Percentiles rank a stretch among this genome's conserved stretches.
phyloP scores from a whole-genome alignment of 169 alveolate species.

The Plasmodium knowlesi region DNA sequence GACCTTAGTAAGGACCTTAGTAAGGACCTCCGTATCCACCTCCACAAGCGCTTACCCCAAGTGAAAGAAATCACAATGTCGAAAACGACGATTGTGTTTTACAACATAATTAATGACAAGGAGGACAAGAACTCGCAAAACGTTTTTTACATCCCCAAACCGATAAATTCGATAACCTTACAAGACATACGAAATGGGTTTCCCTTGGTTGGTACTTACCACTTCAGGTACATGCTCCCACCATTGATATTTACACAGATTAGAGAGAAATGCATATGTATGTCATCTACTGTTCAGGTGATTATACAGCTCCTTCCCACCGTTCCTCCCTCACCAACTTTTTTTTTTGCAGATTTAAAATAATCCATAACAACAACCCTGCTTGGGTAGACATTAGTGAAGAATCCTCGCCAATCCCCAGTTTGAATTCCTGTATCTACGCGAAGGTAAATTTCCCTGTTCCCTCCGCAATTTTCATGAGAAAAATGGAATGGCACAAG shows the following conservation, averaged over 20 bases:
- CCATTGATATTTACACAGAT: background rate
- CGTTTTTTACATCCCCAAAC: conserved; percentile 64
- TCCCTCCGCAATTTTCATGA: background rate
- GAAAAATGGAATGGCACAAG: background rate
- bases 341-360: conserved; percentile 34
- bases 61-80: conserved; percentile 43
- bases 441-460: conserved; percentile 9
- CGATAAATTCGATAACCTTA: conserved; percentile 27
- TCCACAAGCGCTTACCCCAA: too few relatives aligned
- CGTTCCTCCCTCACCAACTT: background rate
- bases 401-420: conserved; percentile 47
- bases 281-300: background rate
- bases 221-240: conserved; percentile 26
- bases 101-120: conserved; percentile 56
- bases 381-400: conserved; percentile 69
- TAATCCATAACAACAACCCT: conserved; percentile 21
- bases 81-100: conserved; percentile 64
- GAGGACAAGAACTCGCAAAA: conserved; percentile 65
- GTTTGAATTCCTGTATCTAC: conserved; percentile 60
- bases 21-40: too few relatives aligned
- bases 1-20: too few relatives aligned
- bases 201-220: conserved; percentile 64
- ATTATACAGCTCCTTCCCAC: background rate
- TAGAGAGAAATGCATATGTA: background rate
- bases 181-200: conserved; percentile 37